Evolutionary conservation across 78 protist genomes (phyloP), one percentile per base, ranked within the genome.

Genomic region (Fonticula alba): DNA sequence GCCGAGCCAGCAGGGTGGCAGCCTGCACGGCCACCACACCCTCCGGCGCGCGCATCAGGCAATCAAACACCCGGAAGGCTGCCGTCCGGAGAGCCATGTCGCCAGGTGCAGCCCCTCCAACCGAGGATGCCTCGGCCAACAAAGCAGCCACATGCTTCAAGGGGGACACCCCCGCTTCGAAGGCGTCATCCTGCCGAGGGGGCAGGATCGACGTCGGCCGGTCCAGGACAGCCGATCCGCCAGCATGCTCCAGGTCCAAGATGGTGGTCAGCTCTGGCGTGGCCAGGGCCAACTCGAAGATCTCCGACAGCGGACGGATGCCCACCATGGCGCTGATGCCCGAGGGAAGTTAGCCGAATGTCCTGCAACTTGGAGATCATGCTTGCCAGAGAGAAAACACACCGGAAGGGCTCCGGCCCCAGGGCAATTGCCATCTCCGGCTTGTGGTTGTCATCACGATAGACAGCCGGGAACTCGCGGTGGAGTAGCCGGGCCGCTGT

Each of bases 341-440:
- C n/a, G 53, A 17, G 43, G 7, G 3, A 7, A 38, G 43, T 7
- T 38, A 7, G 17, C 17, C 43, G n/a, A n/a, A n/a, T n/a, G n/a
- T n/a, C n/a, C n/a, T n/a, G n/a, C n/a, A n/a, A n/a, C n/a, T n/a
- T n/a, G 43, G 43, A 3, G 7, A 9, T 38, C 26, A 17, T 53
- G 3, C 22, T 53, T 3, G 3, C 38, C 22, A 3, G 22, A 9
- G 41, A 76, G 41, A 86, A 85, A 26, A 92, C 49, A 46, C 81
- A 89, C 56, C 73, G 68, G 63, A 91, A 79, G n/a, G n/a, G n/a
- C n/a, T n/a, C n/a, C 10, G 43, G 69, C 9, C 94, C 92, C 53
- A 92, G 52, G 5, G 98, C 96, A n/a, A 80, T 63, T 20, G 91
- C 78, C 60, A 93, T 66, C 54, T 93, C 98, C 11, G 97, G 97